Conservation (phyloP, 192 early-diverging fungal species). For the Geranomyces variabilis region DNA sequence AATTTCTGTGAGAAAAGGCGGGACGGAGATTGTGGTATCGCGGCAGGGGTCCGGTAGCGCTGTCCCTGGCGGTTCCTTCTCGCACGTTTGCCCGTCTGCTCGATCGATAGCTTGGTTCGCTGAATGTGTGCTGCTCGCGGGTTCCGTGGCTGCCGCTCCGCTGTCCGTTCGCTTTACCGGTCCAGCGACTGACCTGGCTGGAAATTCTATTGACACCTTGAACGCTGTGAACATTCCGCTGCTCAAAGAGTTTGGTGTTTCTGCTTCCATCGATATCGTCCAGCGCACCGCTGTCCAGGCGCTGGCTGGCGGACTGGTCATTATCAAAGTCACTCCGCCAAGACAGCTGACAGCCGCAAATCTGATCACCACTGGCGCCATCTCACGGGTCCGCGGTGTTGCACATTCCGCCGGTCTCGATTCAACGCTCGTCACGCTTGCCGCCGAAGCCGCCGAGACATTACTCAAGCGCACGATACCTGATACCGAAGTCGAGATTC, state of each 20-base stretch:
- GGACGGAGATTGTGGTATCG: not conserved
- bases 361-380: not conserved
- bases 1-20: not conserved
- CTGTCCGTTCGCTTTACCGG: not conserved
- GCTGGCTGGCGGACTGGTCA: not conserved
- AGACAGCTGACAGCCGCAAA: not conserved
- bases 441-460: slow-evolving; percentile 3
- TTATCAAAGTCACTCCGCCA: not conserved
- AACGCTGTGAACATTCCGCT: slow-evolving; percentile 5
- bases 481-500: not conserved
- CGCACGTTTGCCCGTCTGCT: slow-evolving; percentile 1
- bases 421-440: not conserved
- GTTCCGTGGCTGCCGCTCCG: not conserved
- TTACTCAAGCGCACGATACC: not conserved
- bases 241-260: slow-evolving; percentile 9
- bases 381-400: not conserved
- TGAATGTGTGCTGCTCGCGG: slow-evolving; percentile 2
- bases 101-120: slow-evolving; percentile 10
- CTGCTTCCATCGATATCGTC: not conserved
- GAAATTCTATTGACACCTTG: slow-evolving; percentile 18
- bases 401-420: slow-evolving; percentile 2
- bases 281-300: not conserved
- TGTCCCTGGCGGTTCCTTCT: not conserved
- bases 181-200: not conserved
- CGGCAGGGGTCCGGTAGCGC: not conserved